These are phyloP conservation scores for Cornus florida DNA, from an alignment of 148 eudicot species.

Conservation along the genomic window DNA sequence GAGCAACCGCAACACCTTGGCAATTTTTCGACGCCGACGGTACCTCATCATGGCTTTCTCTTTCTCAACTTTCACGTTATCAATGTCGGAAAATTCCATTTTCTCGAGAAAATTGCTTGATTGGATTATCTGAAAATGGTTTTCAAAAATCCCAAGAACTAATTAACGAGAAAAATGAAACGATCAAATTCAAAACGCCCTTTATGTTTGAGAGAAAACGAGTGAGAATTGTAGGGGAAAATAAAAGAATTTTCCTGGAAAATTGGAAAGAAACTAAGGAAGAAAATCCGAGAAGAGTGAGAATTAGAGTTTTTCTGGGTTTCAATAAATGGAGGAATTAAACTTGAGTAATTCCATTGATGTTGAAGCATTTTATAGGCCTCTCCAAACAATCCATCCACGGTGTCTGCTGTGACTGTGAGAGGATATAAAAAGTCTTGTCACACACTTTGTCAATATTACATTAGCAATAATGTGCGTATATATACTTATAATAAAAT, in stretches of 20 bases:
- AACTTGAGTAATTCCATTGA: too few species aligned
- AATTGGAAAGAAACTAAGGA: neutral
- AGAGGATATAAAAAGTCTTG: too few species aligned
- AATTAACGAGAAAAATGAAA: neutral
- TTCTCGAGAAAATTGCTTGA: neutral
- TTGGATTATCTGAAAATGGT: neutral
- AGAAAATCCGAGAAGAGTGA: too few species aligned
- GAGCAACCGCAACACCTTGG: constrained; percentile 19
- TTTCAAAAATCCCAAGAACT: neutral
- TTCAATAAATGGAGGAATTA: too few species aligned
- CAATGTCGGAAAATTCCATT: constrained; percentile 27
- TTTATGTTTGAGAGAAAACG: too few species aligned
- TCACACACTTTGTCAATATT: too few species aligned
- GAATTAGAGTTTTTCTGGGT: too few species aligned
- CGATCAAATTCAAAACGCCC: neutral
- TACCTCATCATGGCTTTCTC: constrained; percentile 37
- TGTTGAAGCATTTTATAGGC: too few species aligned
- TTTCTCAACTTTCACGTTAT: constrained; percentile 34
- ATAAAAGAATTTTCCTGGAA: neutral
- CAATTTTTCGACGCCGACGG: constrained; percentile 23
- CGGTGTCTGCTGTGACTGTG: too few species aligned
- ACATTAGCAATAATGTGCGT: too few species aligned
- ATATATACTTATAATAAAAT: too few species aligned
- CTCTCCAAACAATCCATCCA: too few species aligned
- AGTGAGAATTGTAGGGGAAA: neutral